Evolutionary conservation across 768 basidiomycete species (phyloP).

Genomic region (Fistulinella prunicolor): DNA sequence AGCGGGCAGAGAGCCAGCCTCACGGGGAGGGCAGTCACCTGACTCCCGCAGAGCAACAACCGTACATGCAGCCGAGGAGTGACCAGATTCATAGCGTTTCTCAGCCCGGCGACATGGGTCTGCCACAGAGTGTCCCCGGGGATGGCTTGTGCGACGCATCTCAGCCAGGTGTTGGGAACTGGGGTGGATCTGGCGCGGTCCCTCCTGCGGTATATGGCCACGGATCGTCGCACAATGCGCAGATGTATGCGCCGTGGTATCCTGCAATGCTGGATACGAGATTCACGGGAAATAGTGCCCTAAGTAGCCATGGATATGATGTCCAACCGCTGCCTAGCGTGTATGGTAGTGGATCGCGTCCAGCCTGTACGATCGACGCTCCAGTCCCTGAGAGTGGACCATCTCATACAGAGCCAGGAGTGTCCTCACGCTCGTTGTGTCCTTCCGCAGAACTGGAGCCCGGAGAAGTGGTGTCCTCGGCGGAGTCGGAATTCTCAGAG

Average conservation of each 20-base stretch:
- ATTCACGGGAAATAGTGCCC: not conserved
- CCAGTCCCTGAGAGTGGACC: not conserved
- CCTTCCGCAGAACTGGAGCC: constrained; percentile 21
- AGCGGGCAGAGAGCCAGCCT: constrained; percentile 15
- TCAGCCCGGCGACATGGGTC: constrained; percentile 18
- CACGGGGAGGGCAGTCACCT: constrained; percentile 6
- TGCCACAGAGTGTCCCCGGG: constrained; percentile 8
- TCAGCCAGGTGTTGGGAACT: constrained; percentile 17
- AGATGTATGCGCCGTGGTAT: constrained; percentile 9
- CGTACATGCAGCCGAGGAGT: constrained; percentile 2
- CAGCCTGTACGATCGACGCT: no score
- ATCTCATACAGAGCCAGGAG: not conserved
- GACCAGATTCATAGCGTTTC: constrained; percentile 19
- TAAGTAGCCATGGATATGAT: not conserved
- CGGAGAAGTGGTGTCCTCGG: constrained; percentile 23
- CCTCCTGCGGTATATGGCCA: constrained; percentile 2
- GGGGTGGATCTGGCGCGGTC: constrained; percentile 19
- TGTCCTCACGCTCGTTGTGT: not conserved
- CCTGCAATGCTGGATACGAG: constrained; percentile 13
- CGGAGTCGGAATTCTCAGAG: constrained; percentile 25
- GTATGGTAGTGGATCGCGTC: no score
- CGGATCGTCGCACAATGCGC: not conserved
- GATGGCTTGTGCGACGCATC: constrained; percentile 17
- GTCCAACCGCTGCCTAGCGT: no score
- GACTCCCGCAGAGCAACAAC: not conserved